Percentiles rank a stretch among this genome's conserved stretches.
Evolutionary conservation across 2,329 filamentous ascomycete genomes (phyloP).

Genomic region (Domatiomyces catenatus): DNA sequence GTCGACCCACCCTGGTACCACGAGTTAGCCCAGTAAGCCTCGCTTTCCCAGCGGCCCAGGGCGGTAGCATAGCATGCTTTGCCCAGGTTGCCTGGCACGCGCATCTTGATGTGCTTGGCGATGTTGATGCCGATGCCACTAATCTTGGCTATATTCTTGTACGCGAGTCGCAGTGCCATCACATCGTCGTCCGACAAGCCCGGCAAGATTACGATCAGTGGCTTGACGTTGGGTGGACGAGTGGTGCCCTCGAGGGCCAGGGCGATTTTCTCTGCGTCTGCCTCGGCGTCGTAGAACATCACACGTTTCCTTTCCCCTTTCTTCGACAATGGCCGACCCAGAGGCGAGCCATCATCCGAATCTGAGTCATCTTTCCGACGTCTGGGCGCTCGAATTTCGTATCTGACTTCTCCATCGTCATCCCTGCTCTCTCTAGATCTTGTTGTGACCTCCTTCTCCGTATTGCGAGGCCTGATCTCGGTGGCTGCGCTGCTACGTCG

Average conservation of each 20-base stretch:
- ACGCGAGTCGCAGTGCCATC: slow-evolving; percentile 69
- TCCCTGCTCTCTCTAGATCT: slow-evolving; percentile 9
- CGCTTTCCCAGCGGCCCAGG: slow-evolving; percentile 77
- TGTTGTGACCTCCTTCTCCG: slow-evolving; percentile 4
- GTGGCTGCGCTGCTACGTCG: slow-evolving; percentile 1
- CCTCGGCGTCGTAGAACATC: slow-evolving; percentile 67
- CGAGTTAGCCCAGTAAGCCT: slow-evolving; percentile 96
- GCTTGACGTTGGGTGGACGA: slow-evolving; percentile 50
- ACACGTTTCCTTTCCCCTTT: slow-evolving; percentile 38
- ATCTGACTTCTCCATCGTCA: background rate
- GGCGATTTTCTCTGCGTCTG: slow-evolving; percentile 62
- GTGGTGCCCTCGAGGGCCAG: slow-evolving; percentile 51
- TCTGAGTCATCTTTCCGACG: slow-evolving; percentile 1
- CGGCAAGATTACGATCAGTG: slow-evolving; percentile 71
- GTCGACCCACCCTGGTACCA: slow-evolving; percentile 86
- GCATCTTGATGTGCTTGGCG: slow-evolving; percentile 35
- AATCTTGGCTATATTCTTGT: slow-evolving; percentile 71
- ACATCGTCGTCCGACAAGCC: slow-evolving; percentile 75
- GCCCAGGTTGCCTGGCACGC: slow-evolving; percentile 48
- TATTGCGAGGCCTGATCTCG: slow-evolving; percentile 1
- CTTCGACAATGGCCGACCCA: background rate
- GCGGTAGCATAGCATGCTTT: slow-evolving; percentile 86
- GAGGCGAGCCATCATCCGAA: slow-evolving; percentile 2
- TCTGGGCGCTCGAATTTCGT: slow-evolving; percentile 7
- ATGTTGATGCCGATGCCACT: slow-evolving; percentile 34